phyloP scores from a whole-genome alignment of 345 rosid species.

The Gossypium rotundifolium region DNA sequence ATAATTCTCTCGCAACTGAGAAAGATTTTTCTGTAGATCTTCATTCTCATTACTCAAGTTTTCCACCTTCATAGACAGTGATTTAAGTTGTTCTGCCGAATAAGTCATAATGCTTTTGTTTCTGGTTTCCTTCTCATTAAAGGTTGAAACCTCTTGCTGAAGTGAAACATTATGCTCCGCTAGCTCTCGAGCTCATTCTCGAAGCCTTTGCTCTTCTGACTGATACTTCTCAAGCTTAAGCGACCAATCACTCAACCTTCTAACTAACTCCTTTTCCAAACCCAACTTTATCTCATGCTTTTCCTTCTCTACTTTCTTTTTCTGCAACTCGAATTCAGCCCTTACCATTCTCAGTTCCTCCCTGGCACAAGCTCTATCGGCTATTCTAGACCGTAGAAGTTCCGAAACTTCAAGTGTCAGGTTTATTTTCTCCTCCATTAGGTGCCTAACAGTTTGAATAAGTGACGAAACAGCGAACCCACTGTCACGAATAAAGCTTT shows the following conservation, averaged over 20 bases:
- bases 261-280: constrained; percentile 84
- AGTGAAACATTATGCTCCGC: constrained; percentile 97
- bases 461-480: constrained; percentile 57
- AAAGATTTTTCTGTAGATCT: constrained; percentile 39
- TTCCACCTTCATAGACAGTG: constrained; percentile 45
- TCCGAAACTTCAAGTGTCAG: constrained; percentile 66
- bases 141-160: constrained; percentile 67
- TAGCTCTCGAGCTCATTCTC: constrained; percentile 86
- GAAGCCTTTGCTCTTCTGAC: constrained; percentile 77
- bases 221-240: constrained; percentile 72
- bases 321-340: constrained; percentile 48
- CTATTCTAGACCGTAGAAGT: constrained; percentile 54
- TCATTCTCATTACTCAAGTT: constrained; percentile 45
- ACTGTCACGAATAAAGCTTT: constrained; percentile 40
- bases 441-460: constrained; percentile 47
- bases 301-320: constrained; percentile 63
- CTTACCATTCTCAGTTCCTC: constrained; percentile 51
- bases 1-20: constrained; percentile 49
- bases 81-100: constrained; percentile 55
- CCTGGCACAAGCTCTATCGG: constrained; percentile 53
- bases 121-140: constrained; percentile 63
- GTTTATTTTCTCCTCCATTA: constrained; percentile 59
- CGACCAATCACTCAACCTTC: constrained; percentile 95
- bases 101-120: constrained; percentile 43
- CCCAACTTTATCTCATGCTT: constrained; percentile 67